Evolutionary conservation across 257 asterid genomes (phyloP), one percentile per base, ranked within the genome.

Genomic region (Rubia yunnanensis): DNA sequence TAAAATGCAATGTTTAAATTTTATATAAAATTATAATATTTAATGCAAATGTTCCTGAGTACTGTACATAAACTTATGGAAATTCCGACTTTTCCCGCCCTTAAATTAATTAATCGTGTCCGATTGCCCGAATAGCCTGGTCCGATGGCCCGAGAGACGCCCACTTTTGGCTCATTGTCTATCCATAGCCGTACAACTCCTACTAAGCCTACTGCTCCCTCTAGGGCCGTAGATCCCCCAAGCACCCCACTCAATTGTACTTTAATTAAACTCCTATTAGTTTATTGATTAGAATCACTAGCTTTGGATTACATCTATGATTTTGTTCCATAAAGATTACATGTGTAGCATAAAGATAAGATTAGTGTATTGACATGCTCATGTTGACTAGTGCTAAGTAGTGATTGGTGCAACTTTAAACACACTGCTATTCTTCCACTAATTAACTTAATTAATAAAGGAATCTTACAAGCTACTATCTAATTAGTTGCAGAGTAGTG

Each of bases 401-500:
- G 23, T 50, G 13, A 65, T 50, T 50, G 39, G 70, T 11, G 4
- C 66, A 64, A 61, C 59, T 53, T 10, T 13, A 55, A 55, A 55
- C 34, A 31, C 64, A 59, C 27, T 27, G 50, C 64, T 69, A 71
- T 78, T 74, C 77, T 60, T 64, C 83, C 77, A 78, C 75, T 65
- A 53, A 31, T 65, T 7, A 15, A 2, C 63, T 58, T 32, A 59
- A 15, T 57, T 59, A 17, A 17, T 65, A 3, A 10, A 0, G 14
- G 57, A 44, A 44, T 44, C 20, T n/a, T n/a, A n/a, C n/a, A n/a
- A n/a, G n/a, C n/a, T n/a, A n/a, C n/a, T 14, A 14, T 44, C 52
- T 44, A 1, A 44, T 44, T 44, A 44, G 20, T 44, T 44, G 4
- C 5, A 44, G 20, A 44, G 20, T 39, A 39, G 48, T 39, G 48